Conservation (phyloP, 345 rosid genomes). For the Lepidium africanum region DNA sequence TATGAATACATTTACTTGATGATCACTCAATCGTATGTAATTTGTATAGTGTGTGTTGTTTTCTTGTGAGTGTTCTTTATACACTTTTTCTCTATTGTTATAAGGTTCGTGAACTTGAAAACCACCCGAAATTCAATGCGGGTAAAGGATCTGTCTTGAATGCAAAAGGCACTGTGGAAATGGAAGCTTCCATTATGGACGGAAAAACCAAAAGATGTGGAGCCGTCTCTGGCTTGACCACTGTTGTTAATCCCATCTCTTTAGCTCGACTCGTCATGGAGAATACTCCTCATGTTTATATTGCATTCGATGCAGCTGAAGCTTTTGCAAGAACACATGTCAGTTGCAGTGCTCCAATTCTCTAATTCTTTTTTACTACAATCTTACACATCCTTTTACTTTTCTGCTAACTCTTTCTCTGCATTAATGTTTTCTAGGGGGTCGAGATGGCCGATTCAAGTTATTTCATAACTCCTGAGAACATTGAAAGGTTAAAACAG, state of each 20-base stretch:
- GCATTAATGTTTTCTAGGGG: constrained; percentile 31
- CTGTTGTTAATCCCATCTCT: constrained; percentile 82
- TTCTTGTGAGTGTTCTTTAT: not conserved
- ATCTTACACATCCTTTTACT: no score
- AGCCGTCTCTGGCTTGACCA: constrained; percentile 83
- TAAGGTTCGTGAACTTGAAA: constrained; percentile 82
- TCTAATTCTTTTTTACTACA: no score
- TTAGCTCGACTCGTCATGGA: constrained; percentile 92
- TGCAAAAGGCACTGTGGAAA: constrained; percentile 67
- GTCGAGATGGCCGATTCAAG: constrained; percentile 62
- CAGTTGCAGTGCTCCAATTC: not conserved
- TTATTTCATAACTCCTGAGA: constrained; percentile 69
- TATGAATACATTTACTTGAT: no score
- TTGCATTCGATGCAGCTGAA: constrained; percentile 83
- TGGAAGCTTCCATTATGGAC: constrained; percentile 98
- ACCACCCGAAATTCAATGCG: constrained; percentile 75
- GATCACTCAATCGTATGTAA: no score
- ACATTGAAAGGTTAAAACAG: constrained; percentile 67
- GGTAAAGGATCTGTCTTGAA: constrained; percentile 92
- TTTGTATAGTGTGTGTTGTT: no score
- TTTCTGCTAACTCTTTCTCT: no score
- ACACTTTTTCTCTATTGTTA: not conserved
- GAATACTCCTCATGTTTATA: constrained; percentile 81
- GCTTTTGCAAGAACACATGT: constrained; percentile 90
- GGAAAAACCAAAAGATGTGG: constrained; percentile 83